Conservation (phyloP, 495 filamentous ascomycete species). For the Penicillium roqueforti region DNA sequence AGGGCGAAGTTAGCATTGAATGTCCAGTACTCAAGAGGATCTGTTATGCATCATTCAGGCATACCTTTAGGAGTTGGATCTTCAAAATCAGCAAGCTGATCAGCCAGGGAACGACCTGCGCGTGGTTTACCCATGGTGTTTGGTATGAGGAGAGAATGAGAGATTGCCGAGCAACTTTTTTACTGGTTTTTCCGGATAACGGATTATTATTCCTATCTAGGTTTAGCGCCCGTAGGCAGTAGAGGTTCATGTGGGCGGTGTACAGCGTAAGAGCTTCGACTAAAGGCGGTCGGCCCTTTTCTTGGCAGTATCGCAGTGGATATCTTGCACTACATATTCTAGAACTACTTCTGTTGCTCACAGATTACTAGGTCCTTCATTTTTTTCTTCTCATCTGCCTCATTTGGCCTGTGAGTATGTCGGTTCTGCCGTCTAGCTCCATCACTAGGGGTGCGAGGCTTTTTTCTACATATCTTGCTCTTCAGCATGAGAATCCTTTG, state of each 20-base stretch:
- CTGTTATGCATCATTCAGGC: neutral
- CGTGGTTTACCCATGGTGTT: constrained; percentile 26
- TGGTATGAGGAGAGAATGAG: constrained; percentile 13
- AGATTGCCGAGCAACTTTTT: constrained; percentile 18
- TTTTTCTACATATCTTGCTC: constrained; percentile 58
- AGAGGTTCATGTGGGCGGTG: constrained; percentile 1
- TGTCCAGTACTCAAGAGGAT: neutral
- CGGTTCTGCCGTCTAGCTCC: neutral
- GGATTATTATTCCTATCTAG: constrained; percentile 16
- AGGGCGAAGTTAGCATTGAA: constrained; percentile 10
- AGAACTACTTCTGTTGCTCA: neutral
- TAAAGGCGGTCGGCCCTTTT: constrained; percentile 18
- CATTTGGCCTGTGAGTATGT: constrained; percentile 7
- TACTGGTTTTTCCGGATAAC: constrained; percentile 37
- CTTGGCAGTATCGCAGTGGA: constrained; percentile 7
- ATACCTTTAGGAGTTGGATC: constrained; percentile 60
- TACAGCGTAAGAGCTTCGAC: neutral
- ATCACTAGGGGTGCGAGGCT: constrained; percentile 27
- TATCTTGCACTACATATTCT: constrained; percentile 2
- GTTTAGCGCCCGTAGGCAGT: constrained; percentile 8
- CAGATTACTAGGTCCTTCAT: constrained; percentile 1
- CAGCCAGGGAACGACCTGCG: constrained; percentile 46
- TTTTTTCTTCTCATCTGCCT: neutral
- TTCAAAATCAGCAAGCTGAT: constrained; percentile 62
- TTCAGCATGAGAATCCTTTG: constrained; percentile 89